Percentiles rank a stretch among this genome's conserved stretches.
These are phyloP conservation scores for Pythium brachiatum DNA, from an alignment of 352 stramenopile species.

Conservation along the genomic window DNA sequence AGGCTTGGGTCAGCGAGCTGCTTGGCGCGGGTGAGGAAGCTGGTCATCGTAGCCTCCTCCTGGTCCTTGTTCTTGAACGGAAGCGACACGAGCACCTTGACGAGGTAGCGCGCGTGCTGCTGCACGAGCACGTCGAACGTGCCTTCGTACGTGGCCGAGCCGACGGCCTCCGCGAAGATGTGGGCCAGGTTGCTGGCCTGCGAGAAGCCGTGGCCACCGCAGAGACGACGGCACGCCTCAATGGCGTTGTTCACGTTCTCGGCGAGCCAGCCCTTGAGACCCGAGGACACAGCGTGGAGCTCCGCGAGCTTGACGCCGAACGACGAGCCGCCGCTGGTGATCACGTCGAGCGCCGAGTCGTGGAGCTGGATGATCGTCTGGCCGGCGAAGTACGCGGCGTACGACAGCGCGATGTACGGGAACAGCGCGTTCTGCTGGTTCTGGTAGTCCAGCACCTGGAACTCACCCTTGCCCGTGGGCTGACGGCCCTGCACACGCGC, in stretches of 20 bases:
- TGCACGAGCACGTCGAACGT: conserved; percentile 72
- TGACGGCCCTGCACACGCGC: conserved; percentile 43
- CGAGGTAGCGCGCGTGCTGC: conserved; percentile 56
- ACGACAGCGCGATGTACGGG: conserved; percentile 44
- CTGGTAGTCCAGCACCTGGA: conserved; percentile 62
- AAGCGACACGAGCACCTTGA: conserved; percentile 40
- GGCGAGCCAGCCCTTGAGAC: conserved; percentile 51
- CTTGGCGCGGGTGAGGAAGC: conserved; percentile 40
- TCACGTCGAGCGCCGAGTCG: conserved; percentile 31
- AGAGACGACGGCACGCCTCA: conserved; percentile 44
- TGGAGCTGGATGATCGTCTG: conserved; percentile 31
- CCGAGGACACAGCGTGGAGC: conserved; percentile 54
- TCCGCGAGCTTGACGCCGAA: conserved; percentile 46
- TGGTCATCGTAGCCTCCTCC: conserved; percentile 1
- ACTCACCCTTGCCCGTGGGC: conserved; percentile 41
- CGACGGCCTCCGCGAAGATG: conserved; percentile 41
- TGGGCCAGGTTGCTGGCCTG: conserved; percentile 28
- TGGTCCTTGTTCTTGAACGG: conserved; percentile 17
- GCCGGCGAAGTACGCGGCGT: conserved; percentile 38
- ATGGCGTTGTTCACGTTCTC: conserved; percentile 42
- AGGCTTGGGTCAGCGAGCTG: conserved; percentile 26
- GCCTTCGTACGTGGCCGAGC: conserved; percentile 61
- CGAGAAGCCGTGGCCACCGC: conserved; percentile 29
- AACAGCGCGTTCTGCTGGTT: conserved; percentile 54
- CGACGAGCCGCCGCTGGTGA: conserved; percentile 32